Conservation (phyloP, 768 basidiomycete genomes). For the Goffeauzyma gilvescens region DNA sequence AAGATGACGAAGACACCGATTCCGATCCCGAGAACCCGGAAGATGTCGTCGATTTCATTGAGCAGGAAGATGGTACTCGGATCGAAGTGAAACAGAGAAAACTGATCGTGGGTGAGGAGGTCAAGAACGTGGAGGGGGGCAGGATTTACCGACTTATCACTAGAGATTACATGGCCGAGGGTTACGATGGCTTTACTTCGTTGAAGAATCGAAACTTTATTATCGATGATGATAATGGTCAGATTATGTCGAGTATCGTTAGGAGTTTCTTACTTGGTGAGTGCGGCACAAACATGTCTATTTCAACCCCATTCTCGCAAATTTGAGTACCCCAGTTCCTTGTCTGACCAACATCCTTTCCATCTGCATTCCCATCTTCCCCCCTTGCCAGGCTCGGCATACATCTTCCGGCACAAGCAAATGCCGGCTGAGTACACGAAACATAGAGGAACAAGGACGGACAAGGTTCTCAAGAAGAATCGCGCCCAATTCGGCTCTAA, state of each 20-base stretch:
- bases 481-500: conserved; percentile 8
- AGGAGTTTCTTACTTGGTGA: conserved; percentile 67
- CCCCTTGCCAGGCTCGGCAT: conserved; percentile 50
- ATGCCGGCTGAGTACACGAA: conserved; percentile 31
- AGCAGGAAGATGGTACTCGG: conserved; percentile 26
- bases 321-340: too few relatives aligned
- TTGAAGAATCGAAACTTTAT: conserved; percentile 49
- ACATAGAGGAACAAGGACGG: conserved; percentile 22
- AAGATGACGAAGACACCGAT: conserved; percentile 24
- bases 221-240: conserved; percentile 66
- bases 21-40: conserved; percentile 24
- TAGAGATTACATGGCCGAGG: conserved; percentile 53
- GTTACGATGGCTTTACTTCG: conserved; percentile 57
- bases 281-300: conserved; percentile 4
- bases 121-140: conserved; percentile 40
- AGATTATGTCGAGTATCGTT: conserved; percentile 57
- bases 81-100: conserved; percentile 24
- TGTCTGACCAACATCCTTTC: background rate
- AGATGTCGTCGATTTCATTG: conserved; percentile 23
- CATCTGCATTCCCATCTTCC: background rate
- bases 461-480: conserved; percentile 12
- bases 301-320: background rate
- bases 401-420: conserved; percentile 47
- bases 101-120: conserved; percentile 33
- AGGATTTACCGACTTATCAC: conserved; percentile 53